Evolutionary conservation across 169 alveolate genomes (phyloP).

Genomic region (Plasmodium fragile): DNA sequence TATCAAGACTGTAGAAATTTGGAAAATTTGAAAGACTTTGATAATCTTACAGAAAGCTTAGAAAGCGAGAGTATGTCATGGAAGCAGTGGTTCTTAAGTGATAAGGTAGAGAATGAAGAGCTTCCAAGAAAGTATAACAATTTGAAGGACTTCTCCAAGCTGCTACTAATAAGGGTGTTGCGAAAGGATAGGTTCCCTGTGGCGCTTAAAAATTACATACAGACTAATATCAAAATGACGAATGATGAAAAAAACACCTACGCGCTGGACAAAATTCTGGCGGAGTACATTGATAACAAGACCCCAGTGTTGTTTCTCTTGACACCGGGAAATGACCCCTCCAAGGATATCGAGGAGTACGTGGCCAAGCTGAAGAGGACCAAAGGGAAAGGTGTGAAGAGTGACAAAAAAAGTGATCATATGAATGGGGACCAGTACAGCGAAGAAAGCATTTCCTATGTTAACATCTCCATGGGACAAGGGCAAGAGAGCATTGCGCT

Average conservation of each 20-base stretch:
- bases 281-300: slow-evolving; percentile 91
- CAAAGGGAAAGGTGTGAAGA: not conserved
- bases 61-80: slow-evolving; percentile 75
- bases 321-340: slow-evolving; percentile 96
- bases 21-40: slow-evolving; percentile 71
- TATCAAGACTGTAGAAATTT: slow-evolving; percentile 63
- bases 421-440: slow-evolving; percentile 58
- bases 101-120: slow-evolving; percentile 96
- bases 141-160: slow-evolving; percentile 92
- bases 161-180: slow-evolving; percentile 93
- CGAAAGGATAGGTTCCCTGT: slow-evolving; percentile 96
- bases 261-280: slow-evolving; percentile 91
- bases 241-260: slow-evolving; percentile 94
- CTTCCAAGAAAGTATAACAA: slow-evolving; percentile 94
- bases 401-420: slow-evolving; percentile 54
- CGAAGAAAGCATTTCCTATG: slow-evolving; percentile 91
- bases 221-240: slow-evolving; percentile 91
- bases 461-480: slow-evolving; percentile 98
- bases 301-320: slow-evolving; percentile 96
- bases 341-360: slow-evolving; percentile 91
- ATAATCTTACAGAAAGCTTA: slow-evolving; percentile 51
- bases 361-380: slow-evolving; percentile 17
- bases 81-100: slow-evolving; percentile 96
- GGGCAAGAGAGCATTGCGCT: slow-evolving; percentile 97
- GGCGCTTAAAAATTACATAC: slow-evolving; percentile 93